Evolutionary conservation across 257 asterid species (phyloP), one percentile per base, ranked within the genome.

Genomic region (Apocynum venetum): DNA sequence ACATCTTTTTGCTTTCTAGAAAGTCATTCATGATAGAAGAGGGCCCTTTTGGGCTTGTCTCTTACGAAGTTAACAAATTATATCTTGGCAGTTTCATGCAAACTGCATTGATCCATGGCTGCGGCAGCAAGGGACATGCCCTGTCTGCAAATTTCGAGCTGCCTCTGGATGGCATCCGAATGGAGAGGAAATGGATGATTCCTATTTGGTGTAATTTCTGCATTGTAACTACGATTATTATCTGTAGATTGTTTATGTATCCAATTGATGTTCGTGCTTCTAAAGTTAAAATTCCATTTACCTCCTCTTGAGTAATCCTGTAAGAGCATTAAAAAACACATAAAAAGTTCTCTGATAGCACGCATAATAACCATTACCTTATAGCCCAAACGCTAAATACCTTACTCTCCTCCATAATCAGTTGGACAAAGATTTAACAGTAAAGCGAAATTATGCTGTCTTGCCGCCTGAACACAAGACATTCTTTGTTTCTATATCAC

Each of bases 61-160:
- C 17, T 43, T 19, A 10, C 8, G 51, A 53, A 20, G 13, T 19
- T 43, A 15, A 1, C 53, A 8, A 68, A 20, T 41, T 3, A 13
- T 38, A 43, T 77, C 82, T 76, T 79, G 81, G 76, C 89, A 95
- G 98, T 96, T 96, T 86, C 99, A 96, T 76, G 95, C 93, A 76
- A 91, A 84, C 80, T 96, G 99, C 88, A 96, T 96, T 52, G 98
- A 96, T 80, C 97, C 99, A 59, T 96, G 99, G 99, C 89, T 96
- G 46, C 82, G 96, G 76, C 99, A 93, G 86, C 97, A 94, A 84
- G 99, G 99, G 74, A 96, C 98, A 6, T 96, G 99, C 76, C 99
- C 98, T 0, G 97, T 96, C 68, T 96, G 99, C 89, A 91, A 96
- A 89, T 96, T 85, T 74, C 87, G 92, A 81, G 98, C 93, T 2